phyloP scores from a whole-genome alignment of 1,139 yeast species.

The Pichiaceae sp. region DNA sequence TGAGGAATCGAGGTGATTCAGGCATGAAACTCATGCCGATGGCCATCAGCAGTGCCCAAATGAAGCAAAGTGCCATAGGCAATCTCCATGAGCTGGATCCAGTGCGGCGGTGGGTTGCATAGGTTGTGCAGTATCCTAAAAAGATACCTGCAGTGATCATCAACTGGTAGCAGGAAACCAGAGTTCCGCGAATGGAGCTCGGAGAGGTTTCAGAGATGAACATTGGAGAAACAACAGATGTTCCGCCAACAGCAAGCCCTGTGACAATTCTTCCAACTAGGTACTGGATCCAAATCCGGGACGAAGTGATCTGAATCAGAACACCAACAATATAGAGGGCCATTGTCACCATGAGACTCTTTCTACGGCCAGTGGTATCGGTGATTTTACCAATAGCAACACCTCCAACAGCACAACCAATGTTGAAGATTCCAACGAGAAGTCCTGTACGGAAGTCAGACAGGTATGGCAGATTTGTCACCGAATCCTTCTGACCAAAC shows the following conservation, averaged over 20 bases:
- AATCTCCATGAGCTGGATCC: constrained; percentile 58
- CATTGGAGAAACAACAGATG: constrained; percentile 55
- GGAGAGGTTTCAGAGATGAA: constrained; percentile 64
- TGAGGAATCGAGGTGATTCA: constrained; percentile 70
- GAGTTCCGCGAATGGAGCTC: constrained; percentile 60
- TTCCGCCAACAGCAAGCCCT: constrained; percentile 61
- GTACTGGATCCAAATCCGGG: constrained; percentile 40
- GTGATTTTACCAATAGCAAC: constrained; percentile 45
- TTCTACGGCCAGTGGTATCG: constrained; percentile 56
- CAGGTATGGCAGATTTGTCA: constrained; percentile 31
- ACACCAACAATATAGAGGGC: constrained; percentile 55
- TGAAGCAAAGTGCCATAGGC: constrained; percentile 48
- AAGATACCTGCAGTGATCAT: constrained; percentile 59
- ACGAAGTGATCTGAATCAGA: constrained; percentile 52
- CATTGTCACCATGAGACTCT: constrained; percentile 48
- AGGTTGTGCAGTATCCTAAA: constrained; percentile 56
- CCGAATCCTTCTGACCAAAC: constrained; percentile 34
- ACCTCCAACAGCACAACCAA: constrained; percentile 70
- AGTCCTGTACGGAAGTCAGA: constrained; percentile 53
- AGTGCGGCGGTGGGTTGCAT: constrained; percentile 40
- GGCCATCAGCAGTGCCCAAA: constrained; percentile 36
- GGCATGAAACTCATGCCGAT: constrained; percentile 63
- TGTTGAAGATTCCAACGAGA: constrained; percentile 59
- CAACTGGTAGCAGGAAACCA: constrained; percentile 58
- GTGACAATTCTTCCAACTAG: constrained; percentile 59